phyloP scores from a whole-genome alignment of 2,329 filamentous ascomycete genomes.

The Colletotrichum chlorophyti region DNA sequence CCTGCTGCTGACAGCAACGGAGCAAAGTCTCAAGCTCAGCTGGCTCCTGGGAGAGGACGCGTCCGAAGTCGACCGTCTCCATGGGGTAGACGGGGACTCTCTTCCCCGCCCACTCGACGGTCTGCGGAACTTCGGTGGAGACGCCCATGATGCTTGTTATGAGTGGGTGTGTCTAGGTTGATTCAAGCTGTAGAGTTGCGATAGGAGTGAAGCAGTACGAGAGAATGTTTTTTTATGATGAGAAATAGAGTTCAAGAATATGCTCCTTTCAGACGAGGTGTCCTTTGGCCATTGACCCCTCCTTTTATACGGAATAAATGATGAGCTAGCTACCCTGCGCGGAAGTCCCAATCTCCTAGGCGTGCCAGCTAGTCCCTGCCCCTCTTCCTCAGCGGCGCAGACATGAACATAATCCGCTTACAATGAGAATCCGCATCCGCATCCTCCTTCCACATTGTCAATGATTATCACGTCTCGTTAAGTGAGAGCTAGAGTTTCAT shows the following conservation, averaged over 20 bases:
- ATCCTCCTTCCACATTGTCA: constrained; percentile 26
- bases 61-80: constrained; percentile 59
- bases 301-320: no score
- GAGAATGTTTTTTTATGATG: no score
- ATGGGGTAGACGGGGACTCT: constrained; percentile 57
- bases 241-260: background rate
- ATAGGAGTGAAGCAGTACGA: background rate
- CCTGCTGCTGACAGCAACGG: constrained; percentile 55
- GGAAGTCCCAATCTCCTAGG: background rate
- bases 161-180: background rate
- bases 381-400: constrained; percentile 10
- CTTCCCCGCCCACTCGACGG: constrained; percentile 56
- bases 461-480: constrained; percentile 4
- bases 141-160: constrained; percentile 13
- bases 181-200: background rate
- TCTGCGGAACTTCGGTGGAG: constrained; percentile 41
- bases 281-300: background rate
- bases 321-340: background rate
- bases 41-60: constrained; percentile 60
- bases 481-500: constrained; percentile 15
- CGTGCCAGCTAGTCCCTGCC: constrained; percentile 2
- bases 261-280: background rate
- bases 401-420: constrained; percentile 7
- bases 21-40: constrained; percentile 59
- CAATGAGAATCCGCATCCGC: constrained; percentile 16